phyloP scores from a whole-genome alignment of 208 protist species.

The Borovskyia barvae region DNA sequence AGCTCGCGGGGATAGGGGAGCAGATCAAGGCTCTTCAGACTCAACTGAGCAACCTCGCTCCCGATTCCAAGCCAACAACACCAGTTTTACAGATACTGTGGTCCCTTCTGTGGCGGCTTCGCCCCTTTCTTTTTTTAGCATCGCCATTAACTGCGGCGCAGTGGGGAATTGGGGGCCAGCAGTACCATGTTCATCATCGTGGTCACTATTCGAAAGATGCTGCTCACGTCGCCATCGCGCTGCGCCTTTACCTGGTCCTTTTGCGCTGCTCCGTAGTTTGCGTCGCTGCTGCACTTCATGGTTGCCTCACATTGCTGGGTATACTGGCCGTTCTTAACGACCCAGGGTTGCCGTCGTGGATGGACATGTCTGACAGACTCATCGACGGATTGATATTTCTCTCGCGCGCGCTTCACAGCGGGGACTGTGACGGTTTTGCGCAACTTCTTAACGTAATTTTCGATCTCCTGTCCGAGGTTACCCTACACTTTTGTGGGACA shows the following conservation, averaged over 20 bases:
- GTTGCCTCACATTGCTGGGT: slow-evolving; percentile 51
- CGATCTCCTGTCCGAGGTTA: slow-evolving; percentile 13
- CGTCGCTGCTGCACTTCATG: slow-evolving; percentile 45
- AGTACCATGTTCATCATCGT: slow-evolving; percentile 21
- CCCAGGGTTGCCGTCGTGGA: slow-evolving; percentile 2
- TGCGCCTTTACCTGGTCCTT: slow-evolving; percentile 60
- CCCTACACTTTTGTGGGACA: slow-evolving; percentile 8
- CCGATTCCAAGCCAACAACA: background rate
- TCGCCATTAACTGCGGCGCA: slow-evolving; percentile 8
- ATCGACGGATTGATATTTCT: slow-evolving; percentile 32
- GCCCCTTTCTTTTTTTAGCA: slow-evolving; percentile 49
- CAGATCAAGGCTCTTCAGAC: slow-evolving; percentile 20
- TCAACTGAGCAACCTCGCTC: slow-evolving; percentile 9
- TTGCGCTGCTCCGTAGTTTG: slow-evolving; percentile 40
- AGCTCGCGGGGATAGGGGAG: slow-evolving; percentile 22
- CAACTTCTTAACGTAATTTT: slow-evolving; percentile 6
- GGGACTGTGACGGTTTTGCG: slow-evolving; percentile 7
- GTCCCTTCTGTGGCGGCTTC: slow-evolving; percentile 50
- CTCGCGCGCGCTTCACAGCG: slow-evolving; percentile 18
- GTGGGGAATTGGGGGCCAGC: slow-evolving; percentile 6
- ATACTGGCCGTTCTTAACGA: slow-evolving; percentile 46
- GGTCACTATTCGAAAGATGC: slow-evolving; percentile 28
- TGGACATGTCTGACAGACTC: slow-evolving; percentile 29
- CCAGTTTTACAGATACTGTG: slow-evolving; percentile 31
- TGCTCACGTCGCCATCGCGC: slow-evolving; percentile 36